These are phyloP conservation scores for Eleusine coracana DNA, from an alignment of 176 grass and related monocot species.

Conservation along the genomic window DNA sequence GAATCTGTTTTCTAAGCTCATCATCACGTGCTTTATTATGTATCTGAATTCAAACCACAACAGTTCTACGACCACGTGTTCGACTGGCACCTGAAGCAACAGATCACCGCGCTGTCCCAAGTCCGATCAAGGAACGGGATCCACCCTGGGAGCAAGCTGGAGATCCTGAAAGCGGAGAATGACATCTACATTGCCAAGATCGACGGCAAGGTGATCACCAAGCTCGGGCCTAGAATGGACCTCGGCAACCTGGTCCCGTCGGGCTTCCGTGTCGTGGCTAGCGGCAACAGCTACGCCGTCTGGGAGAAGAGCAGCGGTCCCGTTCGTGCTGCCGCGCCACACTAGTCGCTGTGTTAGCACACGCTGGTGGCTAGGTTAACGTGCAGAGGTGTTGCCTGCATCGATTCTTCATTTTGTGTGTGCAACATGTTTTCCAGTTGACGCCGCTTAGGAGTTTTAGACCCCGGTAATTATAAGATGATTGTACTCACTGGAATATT, in stretches of 20 bases:
- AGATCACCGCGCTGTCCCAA: slow-evolving; percentile 49
- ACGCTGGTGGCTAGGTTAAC: too few species aligned
- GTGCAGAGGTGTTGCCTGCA: too few species aligned
- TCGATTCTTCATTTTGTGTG: too few species aligned
- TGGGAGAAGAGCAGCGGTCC: slow-evolving; percentile 59
- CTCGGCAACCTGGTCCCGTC: slow-evolving; percentile 67
- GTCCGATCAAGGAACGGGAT: slow-evolving; percentile 57
- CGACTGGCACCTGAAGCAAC: slow-evolving; percentile 71
- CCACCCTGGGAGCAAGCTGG: slow-evolving; percentile 51
- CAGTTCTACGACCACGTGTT: slow-evolving; percentile 85
- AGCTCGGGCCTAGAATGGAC: slow-evolving; percentile 63
- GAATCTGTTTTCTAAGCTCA: too few species aligned
- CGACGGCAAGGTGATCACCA: slow-evolving; percentile 66
- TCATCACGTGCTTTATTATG: not conserved
- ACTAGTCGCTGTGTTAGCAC: too few species aligned
- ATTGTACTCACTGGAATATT: too few species aligned
- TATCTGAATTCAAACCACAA: too few species aligned
- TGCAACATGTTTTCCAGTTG: too few species aligned
- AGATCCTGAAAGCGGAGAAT: slow-evolving; percentile 52
- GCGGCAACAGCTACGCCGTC: slow-evolving; percentile 67
- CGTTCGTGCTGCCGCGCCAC: too few species aligned
- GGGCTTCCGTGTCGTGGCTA: slow-evolving; percentile 47
- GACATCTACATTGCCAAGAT: slow-evolving; percentile 68
- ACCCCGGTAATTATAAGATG: too few species aligned
- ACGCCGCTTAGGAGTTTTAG: too few species aligned